Base-by-base conservation (phyloP, 176 grass and related monocot species). In the Themeda triandra region DNA sequence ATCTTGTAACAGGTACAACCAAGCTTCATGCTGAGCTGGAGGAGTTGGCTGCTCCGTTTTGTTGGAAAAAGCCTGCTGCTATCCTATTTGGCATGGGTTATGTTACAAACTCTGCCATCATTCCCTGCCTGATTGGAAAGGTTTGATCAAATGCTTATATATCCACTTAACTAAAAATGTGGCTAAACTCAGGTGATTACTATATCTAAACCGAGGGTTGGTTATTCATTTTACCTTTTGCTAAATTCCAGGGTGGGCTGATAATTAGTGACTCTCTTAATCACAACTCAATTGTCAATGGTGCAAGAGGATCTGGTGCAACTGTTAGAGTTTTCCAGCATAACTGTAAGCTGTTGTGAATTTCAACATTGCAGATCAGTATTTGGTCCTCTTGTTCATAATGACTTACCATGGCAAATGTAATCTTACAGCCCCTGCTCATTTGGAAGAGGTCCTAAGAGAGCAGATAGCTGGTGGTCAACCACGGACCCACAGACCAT, bases 221-320 rank as follows among this genome's bases (percentile, higher is more conserved):
- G 13, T 58, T 63, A 74, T n/a, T 63, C 40, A 69, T 8, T 51
- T 21, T 51, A 76, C 32, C 21, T 79, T 21, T 85, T 48, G 25
- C 23, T 37, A 30, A 49, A 49, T 84, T 39, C 19, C 67, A 97
- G 92, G 94, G 91, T 75, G 89, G 92, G 31, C 73, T 97, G 32
- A 92, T 97, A 82, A 92, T 97, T 71, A 94, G 92, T 58, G 94
- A 94, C 79, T 93, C 91, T 7, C 42, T 97, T 71, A 97, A 97
- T 80, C 94, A 97, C 69, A 97, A 94, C 29, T 97, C 94, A 32
- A 93, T 96, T 85, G 90, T 92, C 86, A 95, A 92, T 88, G 93
- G 93, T 2, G 93, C 90, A 10, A 91, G 81, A 85, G 94, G 94
- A 64, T 93, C 89, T 0, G 87, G 91, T 78, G 94, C 94, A 66